Conservation (phyloP, 306 rosid genomes). For the Trichosanthes truncata region DNA sequence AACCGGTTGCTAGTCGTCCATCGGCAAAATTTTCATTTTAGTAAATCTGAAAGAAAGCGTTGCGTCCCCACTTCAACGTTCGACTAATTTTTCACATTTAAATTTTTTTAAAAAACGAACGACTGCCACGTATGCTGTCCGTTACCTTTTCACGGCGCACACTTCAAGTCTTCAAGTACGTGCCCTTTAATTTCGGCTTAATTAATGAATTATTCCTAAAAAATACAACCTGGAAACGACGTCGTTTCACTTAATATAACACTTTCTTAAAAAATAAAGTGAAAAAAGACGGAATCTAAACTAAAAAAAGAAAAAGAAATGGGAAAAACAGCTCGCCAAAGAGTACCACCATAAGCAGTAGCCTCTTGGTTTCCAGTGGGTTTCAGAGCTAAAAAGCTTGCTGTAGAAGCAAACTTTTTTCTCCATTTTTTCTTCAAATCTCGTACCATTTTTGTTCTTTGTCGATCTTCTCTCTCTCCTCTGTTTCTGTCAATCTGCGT, state of each 20-base stretch:
- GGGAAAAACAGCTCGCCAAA: background rate
- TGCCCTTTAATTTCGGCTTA: constrained; percentile 8
- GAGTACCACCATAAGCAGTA: background rate
- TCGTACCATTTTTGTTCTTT: background rate
- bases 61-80: constrained; percentile 11
- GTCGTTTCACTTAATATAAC: background rate
- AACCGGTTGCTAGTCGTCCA: background rate
- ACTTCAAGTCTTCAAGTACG: constrained; percentile 1
- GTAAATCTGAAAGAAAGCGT: background rate
- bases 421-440: background rate
- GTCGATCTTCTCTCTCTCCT: background rate
- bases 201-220: background rate
- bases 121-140: constrained; percentile 4
- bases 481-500: background rate
- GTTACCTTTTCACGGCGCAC: background rate
- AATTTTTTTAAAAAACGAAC: background rate
- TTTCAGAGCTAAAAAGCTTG: constrained; percentile 11
- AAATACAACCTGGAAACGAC: background rate
- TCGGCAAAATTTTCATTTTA: background rate
- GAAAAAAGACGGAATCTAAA: background rate
- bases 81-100: background rate
- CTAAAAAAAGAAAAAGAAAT: background rate
- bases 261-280: background rate
- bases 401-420: background rate
- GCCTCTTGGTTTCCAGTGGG: constrained; percentile 2